These are phyloP conservation scores for Austroboletus novae-zelandiae DNA, from an alignment of 1,284 basidiomycete species.

Conservation along the genomic window DNA sequence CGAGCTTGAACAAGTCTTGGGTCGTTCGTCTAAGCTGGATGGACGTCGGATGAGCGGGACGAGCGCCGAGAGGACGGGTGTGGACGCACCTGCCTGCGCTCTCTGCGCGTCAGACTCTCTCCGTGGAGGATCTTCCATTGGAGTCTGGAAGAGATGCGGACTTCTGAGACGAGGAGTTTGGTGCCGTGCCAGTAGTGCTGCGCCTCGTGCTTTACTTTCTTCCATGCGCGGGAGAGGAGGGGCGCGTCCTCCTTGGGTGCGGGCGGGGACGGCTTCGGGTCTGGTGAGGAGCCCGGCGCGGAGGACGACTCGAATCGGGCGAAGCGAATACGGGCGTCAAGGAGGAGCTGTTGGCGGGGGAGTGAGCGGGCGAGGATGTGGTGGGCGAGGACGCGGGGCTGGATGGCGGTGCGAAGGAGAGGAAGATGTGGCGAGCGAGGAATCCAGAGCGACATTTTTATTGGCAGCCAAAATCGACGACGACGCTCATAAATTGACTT, in stretches of 20 bases:
- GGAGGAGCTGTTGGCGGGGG: no score
- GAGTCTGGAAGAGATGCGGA: slow-evolving; percentile 85
- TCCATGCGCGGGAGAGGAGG: slow-evolving; percentile 70
- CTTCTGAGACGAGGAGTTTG: slow-evolving; percentile 93
- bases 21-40: slow-evolving; percentile 87
- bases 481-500: no score
- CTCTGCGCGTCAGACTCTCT: slow-evolving; percentile 87
- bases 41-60: slow-evolving; percentile 1
- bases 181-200: slow-evolving; percentile 97
- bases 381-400: no score
- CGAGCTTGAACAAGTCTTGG: slow-evolving; percentile 86
- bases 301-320: no score
- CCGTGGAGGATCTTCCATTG: slow-evolving; percentile 94
- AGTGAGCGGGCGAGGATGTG: no score
- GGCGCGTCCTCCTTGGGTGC: slow-evolving; percentile 56
- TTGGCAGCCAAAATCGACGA: no score
- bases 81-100: slow-evolving; percentile 82
- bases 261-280: slow-evolving; percentile 49
- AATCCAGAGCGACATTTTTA: no score
- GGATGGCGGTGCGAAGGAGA: no score
- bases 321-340: no score
- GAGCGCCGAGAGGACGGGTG: background rate
- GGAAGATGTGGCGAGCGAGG: no score
- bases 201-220: slow-evolving; percentile 93
- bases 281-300: slow-evolving; percentile 18